These are phyloP conservation scores for Boletales sp. DNA, from an alignment of 768 basidiomycete genomes.

Conservation along the genomic window DNA sequence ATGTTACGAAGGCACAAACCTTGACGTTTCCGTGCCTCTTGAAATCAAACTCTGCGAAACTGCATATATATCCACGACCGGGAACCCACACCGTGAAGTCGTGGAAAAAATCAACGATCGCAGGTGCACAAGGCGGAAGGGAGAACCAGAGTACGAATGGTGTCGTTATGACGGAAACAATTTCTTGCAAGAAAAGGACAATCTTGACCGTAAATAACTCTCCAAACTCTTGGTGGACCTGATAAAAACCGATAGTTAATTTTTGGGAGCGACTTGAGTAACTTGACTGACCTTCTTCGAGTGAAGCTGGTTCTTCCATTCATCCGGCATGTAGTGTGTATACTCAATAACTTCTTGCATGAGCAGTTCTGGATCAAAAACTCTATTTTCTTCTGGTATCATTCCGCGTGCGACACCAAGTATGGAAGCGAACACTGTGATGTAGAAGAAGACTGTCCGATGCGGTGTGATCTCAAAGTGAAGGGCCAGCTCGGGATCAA, in stretches of 20 bases:
- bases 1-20: conserved; percentile 37
- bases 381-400: conserved; percentile 91
- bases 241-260: conserved; percentile 1
- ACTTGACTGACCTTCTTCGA: conserved; percentile 64
- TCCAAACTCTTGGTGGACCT: conserved; percentile 91
- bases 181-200: conserved; percentile 80
- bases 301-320: conserved; percentile 88
- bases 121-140: conserved; percentile 83
- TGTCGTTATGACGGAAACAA: conserved; percentile 88
- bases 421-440: conserved; percentile 82
- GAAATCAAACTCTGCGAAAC: conserved; percentile 98
- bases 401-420: conserved; percentile 90
- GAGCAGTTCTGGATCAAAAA: conserved; percentile 90
- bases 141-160: conserved; percentile 95
- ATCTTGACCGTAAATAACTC: conserved; percentile 93
- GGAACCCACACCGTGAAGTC: conserved; percentile 98
- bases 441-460: conserved; percentile 90
- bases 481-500: conserved; percentile 91
- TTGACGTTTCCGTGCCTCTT: conserved; percentile 91
- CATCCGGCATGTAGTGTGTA: conserved; percentile 94
- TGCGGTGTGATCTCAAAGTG: conserved; percentile 94
- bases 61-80: conserved; percentile 94
- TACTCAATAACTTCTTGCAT: conserved; percentile 91
- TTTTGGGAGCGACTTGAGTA: neutral
- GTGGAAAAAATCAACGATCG: conserved; percentile 95